Evolutionary conservation across 345 rosid species (phyloP).

Genomic region (Gossypium longicalyx): DNA sequence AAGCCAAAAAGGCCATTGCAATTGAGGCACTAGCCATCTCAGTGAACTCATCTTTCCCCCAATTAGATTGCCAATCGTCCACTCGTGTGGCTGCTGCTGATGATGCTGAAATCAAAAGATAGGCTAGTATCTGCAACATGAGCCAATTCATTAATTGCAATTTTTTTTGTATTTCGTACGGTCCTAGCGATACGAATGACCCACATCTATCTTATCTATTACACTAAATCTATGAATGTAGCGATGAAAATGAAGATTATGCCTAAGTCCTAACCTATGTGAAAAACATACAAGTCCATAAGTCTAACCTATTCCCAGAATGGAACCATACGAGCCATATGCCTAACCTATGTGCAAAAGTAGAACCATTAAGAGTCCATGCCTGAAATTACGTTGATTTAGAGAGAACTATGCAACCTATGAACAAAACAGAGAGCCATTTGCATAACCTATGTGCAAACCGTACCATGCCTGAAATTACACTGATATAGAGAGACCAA

Average conservation of each 20-base stretch:
- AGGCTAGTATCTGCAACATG: slow-evolving; percentile 62
- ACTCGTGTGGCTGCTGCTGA: slow-evolving; percentile 93
- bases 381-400: too few species aligned
- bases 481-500: too few species aligned
- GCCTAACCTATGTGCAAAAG: too few species aligned
- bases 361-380: too few species aligned
- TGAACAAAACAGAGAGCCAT: neutral
- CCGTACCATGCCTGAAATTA: too few species aligned
- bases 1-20: slow-evolving; percentile 73
- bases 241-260: too few species aligned
- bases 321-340: too few species aligned
- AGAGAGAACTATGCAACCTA: neutral
- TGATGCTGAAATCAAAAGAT: slow-evolving; percentile 84
- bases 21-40: slow-evolving; percentile 89
- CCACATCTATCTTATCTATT: neutral
- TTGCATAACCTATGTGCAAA: too few species aligned
- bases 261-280: too few species aligned
- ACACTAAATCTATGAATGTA: neutral
- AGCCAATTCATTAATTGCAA: neutral
- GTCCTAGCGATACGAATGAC: neutral
- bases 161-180: too few species aligned
- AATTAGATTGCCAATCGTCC: slow-evolving; percentile 89
- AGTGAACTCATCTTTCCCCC: slow-evolving; percentile 99
- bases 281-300: too few species aligned
- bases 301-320: too few species aligned